Percentiles rank a stretch among this genome's conserved stretches.
phyloP scores from a whole-genome alignment of 768 basidiomycete species.

The Kwoniella sp. region DNA sequence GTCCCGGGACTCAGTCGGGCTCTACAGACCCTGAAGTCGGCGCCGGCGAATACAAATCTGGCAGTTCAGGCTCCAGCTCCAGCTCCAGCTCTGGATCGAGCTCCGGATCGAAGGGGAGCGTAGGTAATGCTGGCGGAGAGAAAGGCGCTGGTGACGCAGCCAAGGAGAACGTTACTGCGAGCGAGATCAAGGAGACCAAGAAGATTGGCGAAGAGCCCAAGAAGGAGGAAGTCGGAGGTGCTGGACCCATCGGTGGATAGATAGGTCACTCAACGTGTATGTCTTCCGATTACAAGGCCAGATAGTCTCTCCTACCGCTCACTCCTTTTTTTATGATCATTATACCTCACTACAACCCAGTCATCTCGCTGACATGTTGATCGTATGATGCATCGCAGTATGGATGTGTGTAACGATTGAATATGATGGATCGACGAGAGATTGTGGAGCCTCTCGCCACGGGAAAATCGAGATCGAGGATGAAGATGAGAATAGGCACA shows the following conservation, averaged over 20 bases:
- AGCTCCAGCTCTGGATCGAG: neutral
- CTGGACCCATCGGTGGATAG: conserved; percentile 49
- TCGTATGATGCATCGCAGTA: conserved; percentile 21
- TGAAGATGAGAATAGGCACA: neutral
- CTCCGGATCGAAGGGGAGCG: conserved; percentile 12
- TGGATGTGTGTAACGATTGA: no score
- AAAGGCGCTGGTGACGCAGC: conserved; percentile 22
- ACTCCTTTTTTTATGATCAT: neutral
- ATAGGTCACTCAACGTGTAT: no score
- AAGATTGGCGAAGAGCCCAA: conserved; percentile 49
- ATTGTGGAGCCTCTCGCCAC: no score
- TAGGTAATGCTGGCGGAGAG: conserved; percentile 28
- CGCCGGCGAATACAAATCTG: conserved; percentile 1
- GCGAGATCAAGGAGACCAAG: conserved; percentile 49
- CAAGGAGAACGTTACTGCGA: conserved; percentile 19
- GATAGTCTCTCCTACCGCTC: neutral
- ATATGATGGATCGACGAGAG: conserved; percentile 6
- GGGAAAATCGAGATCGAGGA: neutral
- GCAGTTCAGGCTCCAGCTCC: conserved; percentile 1
- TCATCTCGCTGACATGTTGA: conserved; percentile 10
- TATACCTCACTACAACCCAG: neutral
- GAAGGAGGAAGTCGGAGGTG: conserved; percentile 42
- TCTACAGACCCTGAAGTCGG: conserved; percentile 37
- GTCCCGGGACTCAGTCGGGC: conserved; percentile 25
- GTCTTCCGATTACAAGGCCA: no score